Base-by-base conservation (phyloP, 257 asterid species). In the Salvia rosmarinus region DNA sequence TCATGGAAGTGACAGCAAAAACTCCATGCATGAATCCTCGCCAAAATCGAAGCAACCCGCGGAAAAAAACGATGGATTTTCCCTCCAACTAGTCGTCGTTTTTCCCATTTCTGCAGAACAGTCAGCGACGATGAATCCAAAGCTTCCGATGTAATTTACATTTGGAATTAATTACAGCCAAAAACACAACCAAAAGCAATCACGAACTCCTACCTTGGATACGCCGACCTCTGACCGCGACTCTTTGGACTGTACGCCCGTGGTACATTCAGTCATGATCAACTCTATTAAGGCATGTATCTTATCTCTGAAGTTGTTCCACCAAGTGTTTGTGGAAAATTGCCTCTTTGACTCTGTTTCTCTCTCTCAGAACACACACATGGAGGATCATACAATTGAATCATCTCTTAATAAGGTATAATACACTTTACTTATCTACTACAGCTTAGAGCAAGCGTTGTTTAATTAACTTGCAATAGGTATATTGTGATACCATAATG, bases 41-140 rank as follows among this genome's bases (percentile, higher is more conserved):
- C 55, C 64, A 42, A 56, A 76, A 61, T 68, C 80, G 68, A 43
- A 70, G 62, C 14, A 68, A 12, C 67, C 54, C 49, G 55, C 72
- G 12, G 67, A 42, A 23, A 52, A 30, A 71, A 39, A 37, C 51
- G 68, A 56, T 5, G 32, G 37, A 0, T 51, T 73, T 44, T 51
- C 2, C 42, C 40, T 43, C 61, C 52, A 12, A 50, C 52, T 14
- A 51, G 8, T n/a, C 40, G 11, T 35, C 39, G 9, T 19, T 43
- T 19, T 25, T 10, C 40, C 21, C 14, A 4, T 58, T 50, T 72
- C 25, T 9, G 44, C 66, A 4, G 40, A 51, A 30, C 78, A 78
- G 34, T 52, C 73, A 52, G 52, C 52, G 82, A 75, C 85, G 85
- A 75, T 72, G 76, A 54, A 37, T 43, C 68, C 85, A 23, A 81